Base-by-base conservation (phyloP, 2,329 filamentous ascomycete species). In the Fusarium sterilihyphosum region DNA sequence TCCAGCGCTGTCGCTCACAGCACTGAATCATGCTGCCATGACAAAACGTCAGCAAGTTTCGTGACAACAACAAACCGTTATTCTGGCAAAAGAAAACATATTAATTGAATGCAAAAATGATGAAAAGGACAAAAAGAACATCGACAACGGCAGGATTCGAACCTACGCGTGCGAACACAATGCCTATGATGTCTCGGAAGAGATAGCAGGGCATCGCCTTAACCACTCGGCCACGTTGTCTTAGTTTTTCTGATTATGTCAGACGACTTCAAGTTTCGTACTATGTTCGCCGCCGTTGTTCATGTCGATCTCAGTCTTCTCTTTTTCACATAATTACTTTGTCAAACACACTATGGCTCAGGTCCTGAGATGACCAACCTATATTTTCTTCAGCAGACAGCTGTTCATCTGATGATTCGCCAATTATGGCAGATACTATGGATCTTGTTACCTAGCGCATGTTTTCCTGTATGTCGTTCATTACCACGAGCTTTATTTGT, bases 121-220 rank as follows among this genome's bases (percentile, higher is more conserved):
- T 33, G 8, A 16, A 35, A 9, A 2, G 3, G 17, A n/a, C 3
- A n/a, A 69, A 68, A 64, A 26, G 1, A 2, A 57, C 14, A 16
- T 35, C 67, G 67, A 70, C 67, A 70, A 69, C 67, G 65, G 67
- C 65, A 70, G 67, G 67, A 70, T 70, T 70, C 67, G 67, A 70
- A 70, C 67, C 67, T 70, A 70, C 67, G 67, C 67, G 67, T 69
- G 67, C 67, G 67, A 69, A 69, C 67, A 69, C 67, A 69, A 69
- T 69, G 67, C 67, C 67, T 70, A 52, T 69, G 65, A 70, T 70
- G 67, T 70, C 67, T 70, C 67, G 4, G 4, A 24, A 24, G 58
- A 70, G 50, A 70, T 70, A 70, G 67, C 67, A 70, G 67, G 67
- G 67, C 67, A 70, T 70, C 67, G 67, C 67, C 67, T 70, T 70